Percentiles rank a stretch among this genome's conserved stretches.
Conservation (phyloP, 805 yeast genomes). For the Vanderwaltozyma yarrowii region DNA sequence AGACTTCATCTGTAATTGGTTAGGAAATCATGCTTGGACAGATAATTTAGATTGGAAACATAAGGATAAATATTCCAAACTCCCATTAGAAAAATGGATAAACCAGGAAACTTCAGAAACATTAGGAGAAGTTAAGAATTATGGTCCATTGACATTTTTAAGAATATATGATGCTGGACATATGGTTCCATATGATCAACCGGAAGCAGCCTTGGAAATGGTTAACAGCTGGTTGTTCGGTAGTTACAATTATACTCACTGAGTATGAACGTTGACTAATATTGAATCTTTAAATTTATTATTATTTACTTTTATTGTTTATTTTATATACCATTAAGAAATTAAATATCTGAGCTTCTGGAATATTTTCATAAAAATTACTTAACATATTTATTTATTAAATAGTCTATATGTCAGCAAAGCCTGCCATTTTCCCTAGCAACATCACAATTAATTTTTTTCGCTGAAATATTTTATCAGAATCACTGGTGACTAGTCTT, state of each 20-base stretch:
- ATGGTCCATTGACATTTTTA: slow-evolving; percentile 60
- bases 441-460: too few species aligned
- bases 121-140: slow-evolving; percentile 69
- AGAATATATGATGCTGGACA: slow-evolving; percentile 80
- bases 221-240: slow-evolving; percentile 56
- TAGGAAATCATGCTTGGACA: slow-evolving; percentile 81
- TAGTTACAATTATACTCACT: neutral
- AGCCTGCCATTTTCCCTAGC: too few species aligned
- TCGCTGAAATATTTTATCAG: too few species aligned
- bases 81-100: slow-evolving; percentile 35
- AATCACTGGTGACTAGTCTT: too few species aligned
- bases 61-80: slow-evolving; percentile 35
- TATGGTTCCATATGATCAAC: slow-evolving; percentile 88
- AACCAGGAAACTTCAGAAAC: slow-evolving; percentile 29
- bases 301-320: too few species aligned
- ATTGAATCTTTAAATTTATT: too few species aligned
- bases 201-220: slow-evolving; percentile 59
- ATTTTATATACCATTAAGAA: too few species aligned
- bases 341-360: too few species aligned
- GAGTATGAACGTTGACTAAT: too few species aligned
- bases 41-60: slow-evolving; percentile 58
- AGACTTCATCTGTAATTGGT: slow-evolving; percentile 88
- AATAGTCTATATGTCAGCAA: too few species aligned
- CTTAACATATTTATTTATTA: too few species aligned
- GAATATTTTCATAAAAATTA: too few species aligned